Percentiles rank a stretch among this genome's conserved stretches.
Conservation (phyloP, 345 rosid genomes). For the Reutealis trisperma region DNA sequence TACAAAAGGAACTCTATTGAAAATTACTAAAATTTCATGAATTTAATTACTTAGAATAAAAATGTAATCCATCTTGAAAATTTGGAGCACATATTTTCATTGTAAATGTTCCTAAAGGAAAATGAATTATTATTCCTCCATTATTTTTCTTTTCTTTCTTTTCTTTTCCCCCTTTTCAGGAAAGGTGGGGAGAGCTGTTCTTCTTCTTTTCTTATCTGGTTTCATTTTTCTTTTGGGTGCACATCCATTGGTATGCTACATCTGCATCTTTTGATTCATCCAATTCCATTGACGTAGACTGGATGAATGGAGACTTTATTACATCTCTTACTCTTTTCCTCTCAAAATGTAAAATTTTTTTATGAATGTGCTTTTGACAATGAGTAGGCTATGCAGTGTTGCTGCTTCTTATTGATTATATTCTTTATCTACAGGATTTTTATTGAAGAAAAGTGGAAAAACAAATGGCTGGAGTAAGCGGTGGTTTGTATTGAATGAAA, state of each 20-base stretch:
- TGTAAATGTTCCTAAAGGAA: too few species aligned
- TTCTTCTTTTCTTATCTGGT: not conserved
- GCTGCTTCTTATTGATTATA: constrained; percentile 9
- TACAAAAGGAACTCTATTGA: too few species aligned
- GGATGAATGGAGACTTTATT: not conserved
- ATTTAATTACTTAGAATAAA: too few species aligned
- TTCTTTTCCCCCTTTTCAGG: not conserved
- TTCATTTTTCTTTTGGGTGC: not conserved
- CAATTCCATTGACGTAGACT: not conserved
- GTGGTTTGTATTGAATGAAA: constrained; percentile 97
- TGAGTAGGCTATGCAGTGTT: not conserved
- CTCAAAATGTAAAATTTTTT: not conserved
- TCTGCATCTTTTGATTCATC: not conserved
- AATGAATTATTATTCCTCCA: too few species aligned
- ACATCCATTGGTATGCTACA: not conserved
- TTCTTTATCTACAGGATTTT: constrained; percentile 60
- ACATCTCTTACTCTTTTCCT: not conserved
- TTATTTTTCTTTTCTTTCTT: too few species aligned
- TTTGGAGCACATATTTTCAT: too few species aligned
- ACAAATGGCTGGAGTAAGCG: constrained; percentile 88
- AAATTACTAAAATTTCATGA: too few species aligned
- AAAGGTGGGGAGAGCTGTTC: not conserved
- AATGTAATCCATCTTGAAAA: not conserved
- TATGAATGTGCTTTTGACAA: not conserved
- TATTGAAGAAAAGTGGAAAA: constrained; percentile 92